Conservation (phyloP, 2,329 filamentous ascomycete species). For the Fusarium pseudocircinatum region DNA sequence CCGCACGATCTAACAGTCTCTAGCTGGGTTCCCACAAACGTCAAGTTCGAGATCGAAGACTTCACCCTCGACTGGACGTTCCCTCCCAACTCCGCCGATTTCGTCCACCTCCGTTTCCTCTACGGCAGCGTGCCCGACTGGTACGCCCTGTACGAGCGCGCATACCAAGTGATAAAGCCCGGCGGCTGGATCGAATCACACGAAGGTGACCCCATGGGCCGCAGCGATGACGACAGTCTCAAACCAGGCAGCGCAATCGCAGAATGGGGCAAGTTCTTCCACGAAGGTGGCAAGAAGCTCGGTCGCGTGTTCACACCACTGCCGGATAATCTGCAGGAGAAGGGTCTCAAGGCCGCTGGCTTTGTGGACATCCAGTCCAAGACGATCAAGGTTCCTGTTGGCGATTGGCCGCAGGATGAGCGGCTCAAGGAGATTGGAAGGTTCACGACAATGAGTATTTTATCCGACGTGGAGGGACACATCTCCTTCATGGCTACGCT, state of each 20-base stretch:
- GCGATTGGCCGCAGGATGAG: constrained; percentile 32
- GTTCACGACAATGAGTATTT: constrained; percentile 46
- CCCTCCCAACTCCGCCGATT: constrained; percentile 58
- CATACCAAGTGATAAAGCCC: constrained; percentile 63
- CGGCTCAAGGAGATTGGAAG: constrained; percentile 31
- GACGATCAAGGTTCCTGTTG: constrained; percentile 35
- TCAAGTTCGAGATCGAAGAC: constrained; percentile 54
- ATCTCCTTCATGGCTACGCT: constrained; percentile 46
- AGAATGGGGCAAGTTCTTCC: constrained; percentile 43
- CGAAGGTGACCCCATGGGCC: constrained; percentile 40
- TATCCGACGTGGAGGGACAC: constrained; percentile 50
- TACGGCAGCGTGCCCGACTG: constrained; percentile 67
- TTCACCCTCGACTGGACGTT: constrained; percentile 45
- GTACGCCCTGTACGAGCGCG: constrained; percentile 60
- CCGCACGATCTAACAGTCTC: not conserved
- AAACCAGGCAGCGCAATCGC: constrained; percentile 39
- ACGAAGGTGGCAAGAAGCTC: constrained; percentile 43
- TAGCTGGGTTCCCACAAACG: constrained; percentile 54
- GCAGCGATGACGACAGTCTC: constrained; percentile 46
- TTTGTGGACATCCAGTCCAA: constrained; percentile 35
- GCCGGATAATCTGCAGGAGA: constrained; percentile 20
- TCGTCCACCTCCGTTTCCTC: constrained; percentile 67
- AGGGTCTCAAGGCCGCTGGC: constrained; percentile 27
- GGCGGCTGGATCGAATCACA: constrained; percentile 58
- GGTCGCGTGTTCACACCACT: constrained; percentile 43